phyloP scores from a whole-genome alignment of 768 basidiomycete species.

The Trametes sanguinea region DNA sequence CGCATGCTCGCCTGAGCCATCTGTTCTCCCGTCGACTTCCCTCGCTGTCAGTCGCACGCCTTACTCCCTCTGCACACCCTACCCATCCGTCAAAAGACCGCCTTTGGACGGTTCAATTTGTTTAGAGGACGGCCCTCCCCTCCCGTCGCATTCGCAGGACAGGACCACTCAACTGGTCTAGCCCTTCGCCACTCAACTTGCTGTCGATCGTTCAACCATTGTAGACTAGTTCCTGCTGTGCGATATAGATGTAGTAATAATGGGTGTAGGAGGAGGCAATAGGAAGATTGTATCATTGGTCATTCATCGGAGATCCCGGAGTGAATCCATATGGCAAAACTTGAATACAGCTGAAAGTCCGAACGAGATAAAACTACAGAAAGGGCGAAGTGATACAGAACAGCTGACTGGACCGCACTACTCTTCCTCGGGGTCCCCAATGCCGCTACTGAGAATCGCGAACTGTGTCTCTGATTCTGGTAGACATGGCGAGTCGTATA shows the following conservation, averaged over 20 bases:
- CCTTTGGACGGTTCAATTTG: slow-evolving; percentile 38
- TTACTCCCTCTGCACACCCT: not conserved
- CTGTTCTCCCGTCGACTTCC: not conserved
- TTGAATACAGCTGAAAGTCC: not conserved
- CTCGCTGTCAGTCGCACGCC: too few species aligned
- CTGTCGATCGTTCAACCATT: slow-evolving; percentile 19
- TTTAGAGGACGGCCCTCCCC: slow-evolving; percentile 14
- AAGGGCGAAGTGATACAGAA: slow-evolving; percentile 3
- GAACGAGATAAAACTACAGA: not conserved
- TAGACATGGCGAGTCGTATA: slow-evolving; percentile 96
- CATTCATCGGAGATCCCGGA: too few species aligned
- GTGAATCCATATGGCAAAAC: not conserved
- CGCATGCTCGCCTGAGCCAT: slow-evolving; percentile 63
- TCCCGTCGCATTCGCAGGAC: slow-evolving; percentile 24
- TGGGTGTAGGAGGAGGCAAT: slow-evolving; percentile 4
- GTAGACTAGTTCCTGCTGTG: slow-evolving; percentile 18
- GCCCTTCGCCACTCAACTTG: slow-evolving; percentile 27
- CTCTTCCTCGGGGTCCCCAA: slow-evolving; percentile 94
- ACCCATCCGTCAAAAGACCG: slow-evolving; percentile 29
- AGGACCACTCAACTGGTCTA: slow-evolving; percentile 56
- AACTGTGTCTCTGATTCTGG: slow-evolving; percentile 97
- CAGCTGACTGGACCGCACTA: not conserved
- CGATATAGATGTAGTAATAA: slow-evolving; percentile 15
- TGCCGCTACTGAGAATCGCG: slow-evolving; percentile 88
- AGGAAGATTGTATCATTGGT: slow-evolving; percentile 12